These are phyloP conservation scores for Coemansia sp. DNA, from an alignment of 192 early-diverging fungal genomes.

Conservation along the genomic window DNA sequence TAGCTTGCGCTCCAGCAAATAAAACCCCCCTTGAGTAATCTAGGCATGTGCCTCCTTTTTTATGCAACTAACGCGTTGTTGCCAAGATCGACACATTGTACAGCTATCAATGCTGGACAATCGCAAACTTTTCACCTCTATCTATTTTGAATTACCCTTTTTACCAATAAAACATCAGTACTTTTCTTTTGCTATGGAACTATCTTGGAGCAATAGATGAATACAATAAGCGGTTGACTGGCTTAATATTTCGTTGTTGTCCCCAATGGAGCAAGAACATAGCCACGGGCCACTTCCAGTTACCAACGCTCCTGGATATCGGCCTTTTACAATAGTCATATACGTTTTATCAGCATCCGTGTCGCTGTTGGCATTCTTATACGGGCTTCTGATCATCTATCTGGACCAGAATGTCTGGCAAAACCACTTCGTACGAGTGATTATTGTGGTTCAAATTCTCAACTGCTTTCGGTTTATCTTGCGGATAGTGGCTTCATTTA, in stretches of 20 bases:
- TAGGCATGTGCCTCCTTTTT: too few species aligned
- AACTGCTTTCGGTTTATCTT: constrained; percentile 30
- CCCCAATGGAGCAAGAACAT: neutral
- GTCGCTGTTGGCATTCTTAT: constrained; percentile 31
- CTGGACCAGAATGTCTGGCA: constrained; percentile 15
- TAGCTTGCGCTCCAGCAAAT: too few species aligned
- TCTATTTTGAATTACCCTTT: too few species aligned
- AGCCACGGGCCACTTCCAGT: constrained; percentile 14
- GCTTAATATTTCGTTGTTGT: neutral
- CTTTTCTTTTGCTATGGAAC: too few species aligned
- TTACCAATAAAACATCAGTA: too few species aligned
- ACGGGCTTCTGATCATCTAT: constrained; percentile 14
- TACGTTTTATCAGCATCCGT: constrained; percentile 12
- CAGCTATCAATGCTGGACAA: too few species aligned
- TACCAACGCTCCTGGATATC: neutral
- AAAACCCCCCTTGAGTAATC: too few species aligned
- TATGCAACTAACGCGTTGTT: too few species aligned
- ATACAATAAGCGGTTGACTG: neutral
- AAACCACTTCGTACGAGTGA: constrained; percentile 32
- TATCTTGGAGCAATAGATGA: neutral
- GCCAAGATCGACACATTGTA: too few species aligned
- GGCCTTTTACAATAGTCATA: constrained; percentile 10
- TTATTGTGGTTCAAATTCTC: constrained; percentile 29
- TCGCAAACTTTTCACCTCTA: too few species aligned
- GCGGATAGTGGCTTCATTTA: constrained; percentile 13